Evolutionary conservation across 2,329 filamentous ascomycete species (phyloP).

Genomic region (Ramularia endophylla): DNA sequence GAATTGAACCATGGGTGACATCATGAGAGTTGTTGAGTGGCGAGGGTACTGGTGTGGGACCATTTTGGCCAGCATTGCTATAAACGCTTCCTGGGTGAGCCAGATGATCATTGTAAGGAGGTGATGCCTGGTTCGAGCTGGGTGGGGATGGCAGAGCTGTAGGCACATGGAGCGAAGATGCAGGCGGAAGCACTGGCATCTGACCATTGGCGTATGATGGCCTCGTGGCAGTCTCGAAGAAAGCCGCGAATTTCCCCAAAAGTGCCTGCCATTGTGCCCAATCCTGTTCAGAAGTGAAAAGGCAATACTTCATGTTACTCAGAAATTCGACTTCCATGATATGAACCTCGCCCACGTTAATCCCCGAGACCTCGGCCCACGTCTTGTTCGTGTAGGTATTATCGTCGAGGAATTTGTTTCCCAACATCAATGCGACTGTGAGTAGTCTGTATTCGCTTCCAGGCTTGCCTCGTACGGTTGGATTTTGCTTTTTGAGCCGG

Average conservation of each 20-base stretch:
- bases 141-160: slow-evolving; percentile 48
- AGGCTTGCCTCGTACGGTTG: slow-evolving; percentile 78
- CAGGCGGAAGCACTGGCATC: slow-evolving; percentile 39
- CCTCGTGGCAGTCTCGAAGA: slow-evolving; percentile 63
- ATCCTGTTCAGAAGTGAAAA: slow-evolving; percentile 77
- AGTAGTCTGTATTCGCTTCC: slow-evolving; percentile 91
- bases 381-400: slow-evolving; percentile 99
- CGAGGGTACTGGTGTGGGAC: slow-evolving; percentile 39
- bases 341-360: slow-evolving; percentile 90
- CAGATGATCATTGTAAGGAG: slow-evolving; percentile 36
- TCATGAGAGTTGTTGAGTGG: slow-evolving; percentile 33
- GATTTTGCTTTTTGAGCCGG: slow-evolving; percentile 83
- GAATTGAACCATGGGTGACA: slow-evolving; percentile 33
- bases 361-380: slow-evolving; percentile 95
- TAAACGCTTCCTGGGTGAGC: slow-evolving; percentile 37
- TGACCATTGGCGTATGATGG: slow-evolving; percentile 29
- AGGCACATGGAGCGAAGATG: slow-evolving; percentile 43
- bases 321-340: slow-evolving; percentile 99
- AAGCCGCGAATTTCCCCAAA: slow-evolving; percentile 74
- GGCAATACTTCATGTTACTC: slow-evolving; percentile 94
- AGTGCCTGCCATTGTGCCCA: slow-evolving; percentile 86
- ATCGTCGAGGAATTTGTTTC: slow-evolving; percentile 97
- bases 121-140: slow-evolving; percentile 45
- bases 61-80: slow-evolving; percentile 28
- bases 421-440: slow-evolving; percentile 93